Conservation (phyloP, 345 rosid genomes). For the Populus tremula region DNA sequence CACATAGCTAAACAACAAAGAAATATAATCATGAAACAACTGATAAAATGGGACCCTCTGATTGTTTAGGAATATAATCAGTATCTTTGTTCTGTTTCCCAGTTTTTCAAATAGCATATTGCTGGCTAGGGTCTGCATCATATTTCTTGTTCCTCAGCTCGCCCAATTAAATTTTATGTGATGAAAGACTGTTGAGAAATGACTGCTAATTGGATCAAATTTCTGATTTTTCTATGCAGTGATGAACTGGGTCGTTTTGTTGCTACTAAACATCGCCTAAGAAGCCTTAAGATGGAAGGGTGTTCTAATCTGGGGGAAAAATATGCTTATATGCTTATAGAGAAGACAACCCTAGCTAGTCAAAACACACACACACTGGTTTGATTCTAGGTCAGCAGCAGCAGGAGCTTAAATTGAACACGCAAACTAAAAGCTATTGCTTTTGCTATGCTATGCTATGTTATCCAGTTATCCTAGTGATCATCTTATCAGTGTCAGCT, state of each 20-base stretch:
- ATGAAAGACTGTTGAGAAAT: background rate
- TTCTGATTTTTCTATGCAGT: conserved; percentile 38
- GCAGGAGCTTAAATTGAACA: too few relatives aligned
- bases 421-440: too few relatives aligned
- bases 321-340: too few relatives aligned
- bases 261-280: conserved; percentile 76
- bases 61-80: background rate
- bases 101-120: background rate
- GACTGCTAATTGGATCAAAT: conserved; percentile 4
- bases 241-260: conserved; percentile 94
- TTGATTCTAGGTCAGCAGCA: too few relatives aligned
- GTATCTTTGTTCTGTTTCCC: background rate
- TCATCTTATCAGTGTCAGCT: too few relatives aligned
- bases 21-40: too few relatives aligned
- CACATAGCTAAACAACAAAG: too few relatives aligned
- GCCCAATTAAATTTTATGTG: background rate
- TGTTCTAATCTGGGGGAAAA: conserved; percentile 76
- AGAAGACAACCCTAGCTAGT: too few relatives aligned
- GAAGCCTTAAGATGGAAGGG: conserved; percentile 87
- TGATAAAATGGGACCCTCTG: too few relatives aligned
- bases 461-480: too few relatives aligned
- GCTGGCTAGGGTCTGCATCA: background rate
- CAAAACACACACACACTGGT: too few relatives aligned
- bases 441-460: too few relatives aligned
- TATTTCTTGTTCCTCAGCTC: background rate